A percentile compares a stretch with the other conserved stretches of the same genome.
These are phyloP conservation scores for Hypoxylon perforatum DNA, from an alignment of 495 filamentous ascomycete species.

Conservation along the genomic window DNA sequence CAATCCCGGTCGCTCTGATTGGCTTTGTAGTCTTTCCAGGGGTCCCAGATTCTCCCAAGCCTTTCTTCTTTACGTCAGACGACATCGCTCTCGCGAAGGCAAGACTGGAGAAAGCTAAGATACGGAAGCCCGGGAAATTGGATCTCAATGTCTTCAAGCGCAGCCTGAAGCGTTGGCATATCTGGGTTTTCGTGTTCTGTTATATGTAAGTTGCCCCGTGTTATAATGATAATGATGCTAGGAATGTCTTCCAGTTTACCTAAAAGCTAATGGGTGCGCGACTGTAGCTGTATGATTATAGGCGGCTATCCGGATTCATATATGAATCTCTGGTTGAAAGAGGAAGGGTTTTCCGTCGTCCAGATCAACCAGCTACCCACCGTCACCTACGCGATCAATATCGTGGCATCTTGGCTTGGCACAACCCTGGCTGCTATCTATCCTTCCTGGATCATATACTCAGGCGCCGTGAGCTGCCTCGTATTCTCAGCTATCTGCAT, in stretches of 20 bases:
- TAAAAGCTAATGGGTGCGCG: conserved; percentile 9
- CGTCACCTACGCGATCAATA: conserved; percentile 54
- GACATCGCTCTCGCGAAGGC: conserved; percentile 55
- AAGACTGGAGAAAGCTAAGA: conserved; percentile 38
- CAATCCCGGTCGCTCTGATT: conserved; percentile 58
- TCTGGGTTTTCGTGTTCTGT: conserved; percentile 58
- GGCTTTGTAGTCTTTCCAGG: conserved; percentile 61
- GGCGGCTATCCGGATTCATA: conserved; percentile 52
- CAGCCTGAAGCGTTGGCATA: conserved; percentile 57
- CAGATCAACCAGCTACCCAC: conserved; percentile 62
- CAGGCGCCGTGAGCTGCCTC: conserved; percentile 44
- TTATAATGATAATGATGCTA: too few species aligned
- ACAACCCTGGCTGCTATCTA: conserved; percentile 59
- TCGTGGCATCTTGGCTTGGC: conserved; percentile 59
- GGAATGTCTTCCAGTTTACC: background rate
- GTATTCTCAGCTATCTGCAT: conserved; percentile 57
- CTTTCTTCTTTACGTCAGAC: conserved; percentile 53
- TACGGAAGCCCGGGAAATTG: conserved; percentile 49
- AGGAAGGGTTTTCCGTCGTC: conserved; percentile 56
- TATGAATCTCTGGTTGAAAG: conserved; percentile 62
- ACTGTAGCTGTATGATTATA: conserved; percentile 56
- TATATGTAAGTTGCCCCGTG: conserved; percentile 53
- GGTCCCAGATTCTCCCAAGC: conserved; percentile 55
- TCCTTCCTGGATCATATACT: conserved; percentile 57
- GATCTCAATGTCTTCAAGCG: conserved; percentile 56